Evolutionary conservation across 805 yeast species (phyloP).

Genomic region (Scheffersomyces coipomensis): DNA sequence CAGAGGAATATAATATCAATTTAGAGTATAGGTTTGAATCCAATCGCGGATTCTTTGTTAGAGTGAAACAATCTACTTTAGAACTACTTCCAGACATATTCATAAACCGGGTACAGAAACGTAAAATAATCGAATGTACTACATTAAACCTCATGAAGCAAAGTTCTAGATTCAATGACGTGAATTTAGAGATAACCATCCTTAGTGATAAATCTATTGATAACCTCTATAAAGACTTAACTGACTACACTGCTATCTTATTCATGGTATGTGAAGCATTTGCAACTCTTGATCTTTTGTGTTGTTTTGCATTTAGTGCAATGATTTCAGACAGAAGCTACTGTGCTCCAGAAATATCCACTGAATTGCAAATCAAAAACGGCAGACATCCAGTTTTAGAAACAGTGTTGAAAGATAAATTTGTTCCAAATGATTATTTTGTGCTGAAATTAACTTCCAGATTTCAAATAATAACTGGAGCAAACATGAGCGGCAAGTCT

Average conservation of each 20-base stretch:
- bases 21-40: constrained; percentile 5
- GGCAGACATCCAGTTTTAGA: constrained; percentile 47
- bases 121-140: constrained; percentile 8
- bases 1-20: not conserved
- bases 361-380: constrained; percentile 22
- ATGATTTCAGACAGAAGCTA: constrained; percentile 9
- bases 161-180: constrained; percentile 38
- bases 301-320: constrained; percentile 26
- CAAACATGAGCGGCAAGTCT: constrained; percentile 66
- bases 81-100: constrained; percentile 1
- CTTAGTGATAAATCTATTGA: constrained; percentile 42
- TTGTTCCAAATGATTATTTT: constrained; percentile 39
- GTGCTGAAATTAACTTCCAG: constrained; percentile 32
- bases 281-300: constrained; percentile 31
- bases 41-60: constrained; percentile 6
- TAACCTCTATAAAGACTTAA: constrained; percentile 4
- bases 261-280: constrained; percentile 10
- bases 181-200: constrained; percentile 37
- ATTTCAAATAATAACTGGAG: constrained; percentile 54
- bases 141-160: constrained; percentile 9
- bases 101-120: constrained; percentile 5
- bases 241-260: constrained; percentile 5
- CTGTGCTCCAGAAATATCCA: constrained; percentile 35
- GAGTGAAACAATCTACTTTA: constrained; percentile 1
- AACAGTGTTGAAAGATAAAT: constrained; percentile 14